Conservation (phyloP, 176 grass and related monocot species). For the Eleusine indica region DNA sequence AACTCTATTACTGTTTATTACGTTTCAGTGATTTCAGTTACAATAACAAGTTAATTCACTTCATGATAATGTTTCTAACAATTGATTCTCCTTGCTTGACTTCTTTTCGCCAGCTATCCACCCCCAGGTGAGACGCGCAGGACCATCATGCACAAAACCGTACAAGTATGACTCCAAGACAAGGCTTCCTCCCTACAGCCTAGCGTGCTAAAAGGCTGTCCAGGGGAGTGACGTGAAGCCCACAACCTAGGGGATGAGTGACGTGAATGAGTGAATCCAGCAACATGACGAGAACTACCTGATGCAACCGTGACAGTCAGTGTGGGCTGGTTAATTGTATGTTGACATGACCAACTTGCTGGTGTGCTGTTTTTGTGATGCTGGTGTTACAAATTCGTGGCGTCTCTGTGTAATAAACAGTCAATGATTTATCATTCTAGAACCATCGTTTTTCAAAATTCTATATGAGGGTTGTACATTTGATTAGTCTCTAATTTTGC, state of each 20-base stretch:
- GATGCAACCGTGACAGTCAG: slow-evolving; percentile 11
- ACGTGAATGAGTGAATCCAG: slow-evolving; percentile 7
- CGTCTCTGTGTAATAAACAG: too few relatives aligned
- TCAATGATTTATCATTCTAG: too few relatives aligned
- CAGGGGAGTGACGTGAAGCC: slow-evolving; percentile 38
- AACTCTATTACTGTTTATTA: background rate
- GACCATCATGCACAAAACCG: slow-evolving; percentile 71
- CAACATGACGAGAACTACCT: slow-evolving; percentile 49
- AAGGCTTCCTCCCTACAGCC: slow-evolving; percentile 81
- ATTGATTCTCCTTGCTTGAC: background rate
- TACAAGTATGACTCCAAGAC: slow-evolving; percentile 98
- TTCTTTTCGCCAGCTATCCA: slow-evolving; percentile 72
- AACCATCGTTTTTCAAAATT: too few relatives aligned
- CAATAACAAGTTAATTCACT: background rate
- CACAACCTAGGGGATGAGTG: slow-evolving; percentile 18
- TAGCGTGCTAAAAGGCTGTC: slow-evolving; percentile 86
- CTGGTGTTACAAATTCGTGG: too few relatives aligned
- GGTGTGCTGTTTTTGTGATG: slow-evolving; percentile 30
- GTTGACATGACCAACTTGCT: slow-evolving; percentile 30
- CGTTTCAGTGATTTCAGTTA: background rate
- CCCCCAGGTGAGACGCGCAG: slow-evolving; percentile 93
- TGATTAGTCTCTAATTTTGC: too few relatives aligned
- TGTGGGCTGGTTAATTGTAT: slow-evolving; percentile 37
- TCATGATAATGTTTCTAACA: background rate
- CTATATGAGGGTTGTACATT: too few relatives aligned